Conservation (phyloP, 108 stramenopile genomes). For the Pseudonitzschia pungens region DNA sequence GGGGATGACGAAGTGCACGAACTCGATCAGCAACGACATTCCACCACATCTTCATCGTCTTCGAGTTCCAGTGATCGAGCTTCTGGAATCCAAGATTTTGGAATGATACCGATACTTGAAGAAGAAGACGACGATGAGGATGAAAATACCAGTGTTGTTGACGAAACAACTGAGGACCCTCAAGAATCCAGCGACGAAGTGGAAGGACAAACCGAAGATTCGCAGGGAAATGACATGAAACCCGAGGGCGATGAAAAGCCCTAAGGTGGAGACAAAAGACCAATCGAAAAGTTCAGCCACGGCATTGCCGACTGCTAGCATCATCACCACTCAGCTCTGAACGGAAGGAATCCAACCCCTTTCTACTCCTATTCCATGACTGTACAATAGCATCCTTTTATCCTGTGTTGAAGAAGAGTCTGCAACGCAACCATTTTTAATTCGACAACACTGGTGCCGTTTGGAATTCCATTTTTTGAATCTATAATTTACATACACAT, state of each 20-base stretch:
- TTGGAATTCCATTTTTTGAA: neutral
- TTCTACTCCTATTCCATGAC: no score
- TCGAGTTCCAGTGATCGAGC: neutral
- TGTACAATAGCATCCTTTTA: no score
- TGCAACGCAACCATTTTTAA: neutral
- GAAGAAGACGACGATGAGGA: slow-evolving; percentile 8
- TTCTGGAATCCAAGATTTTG: neutral
- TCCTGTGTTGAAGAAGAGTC: neutral
- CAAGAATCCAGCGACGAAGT: neutral
- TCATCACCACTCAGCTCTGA: no score
- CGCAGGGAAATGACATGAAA: no score
- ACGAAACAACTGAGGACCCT: no score
- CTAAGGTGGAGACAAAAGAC: no score
- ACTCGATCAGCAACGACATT: neutral
- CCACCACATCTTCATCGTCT: neutral
- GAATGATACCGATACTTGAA: slow-evolving; percentile 2
- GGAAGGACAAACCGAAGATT: neutral
- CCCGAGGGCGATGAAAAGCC: no score
- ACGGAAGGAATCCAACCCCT: no score
- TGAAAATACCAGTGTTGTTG: neutral
- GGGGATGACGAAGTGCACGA: neutral
- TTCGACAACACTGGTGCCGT: neutral
- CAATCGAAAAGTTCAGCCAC: no score
- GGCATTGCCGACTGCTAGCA: no score
- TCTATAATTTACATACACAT: no score